Evolutionary conservation across 805 yeast genomes (phyloP).

Genomic region (Pichia ethanolica): DNA sequence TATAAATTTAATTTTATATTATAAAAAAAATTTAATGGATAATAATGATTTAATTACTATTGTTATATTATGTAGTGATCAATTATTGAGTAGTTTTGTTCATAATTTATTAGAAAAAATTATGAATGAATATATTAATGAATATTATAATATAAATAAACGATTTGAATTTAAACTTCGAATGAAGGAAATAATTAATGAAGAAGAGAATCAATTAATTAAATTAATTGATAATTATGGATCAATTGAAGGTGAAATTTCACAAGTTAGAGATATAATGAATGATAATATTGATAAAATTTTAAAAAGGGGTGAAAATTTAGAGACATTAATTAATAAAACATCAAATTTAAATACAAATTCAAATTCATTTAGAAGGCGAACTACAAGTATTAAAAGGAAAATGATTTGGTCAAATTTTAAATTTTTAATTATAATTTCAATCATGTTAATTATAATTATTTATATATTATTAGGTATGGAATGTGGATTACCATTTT

Average conservation of each 20-base stretch:
- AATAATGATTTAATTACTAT: slow-evolving; percentile 47
- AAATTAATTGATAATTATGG: slow-evolving; percentile 30
- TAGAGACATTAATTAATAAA: slow-evolving; percentile 65
- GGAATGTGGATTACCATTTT: slow-evolving; percentile 49
- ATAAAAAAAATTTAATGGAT: slow-evolving; percentile 38
- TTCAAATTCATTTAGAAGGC: slow-evolving; percentile 61
- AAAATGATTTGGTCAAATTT: slow-evolving; percentile 64
- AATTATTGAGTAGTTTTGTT: slow-evolving; percentile 38
- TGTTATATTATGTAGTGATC: slow-evolving; percentile 38
- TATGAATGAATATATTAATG: slow-evolving; percentile 35
- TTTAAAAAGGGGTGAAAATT: slow-evolving; percentile 70
- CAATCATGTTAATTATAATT: slow-evolving; percentile 23
- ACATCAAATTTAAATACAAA: slow-evolving; percentile 65
- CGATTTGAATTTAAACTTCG: slow-evolving; percentile 43
- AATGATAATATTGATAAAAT: slow-evolving; percentile 65
- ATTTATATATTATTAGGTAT: slow-evolving; percentile 42
- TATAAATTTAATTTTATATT: slow-evolving; percentile 32
- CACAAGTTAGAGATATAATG: slow-evolving; percentile 61
- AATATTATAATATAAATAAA: slow-evolving; percentile 17
- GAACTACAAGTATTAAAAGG: slow-evolving; percentile 55
- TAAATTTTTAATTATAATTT: slow-evolving; percentile 32
- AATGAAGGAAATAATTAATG: slow-evolving; percentile 49
- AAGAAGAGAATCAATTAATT: slow-evolving; percentile 42
- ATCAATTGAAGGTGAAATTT: slow-evolving; percentile 43
- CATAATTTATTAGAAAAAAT: slow-evolving; percentile 42